Evolutionary conservation across 805 yeast species (phyloP), one percentile per base, ranked within the genome.

Genomic region (Maudiozyma bulderi): DNA sequence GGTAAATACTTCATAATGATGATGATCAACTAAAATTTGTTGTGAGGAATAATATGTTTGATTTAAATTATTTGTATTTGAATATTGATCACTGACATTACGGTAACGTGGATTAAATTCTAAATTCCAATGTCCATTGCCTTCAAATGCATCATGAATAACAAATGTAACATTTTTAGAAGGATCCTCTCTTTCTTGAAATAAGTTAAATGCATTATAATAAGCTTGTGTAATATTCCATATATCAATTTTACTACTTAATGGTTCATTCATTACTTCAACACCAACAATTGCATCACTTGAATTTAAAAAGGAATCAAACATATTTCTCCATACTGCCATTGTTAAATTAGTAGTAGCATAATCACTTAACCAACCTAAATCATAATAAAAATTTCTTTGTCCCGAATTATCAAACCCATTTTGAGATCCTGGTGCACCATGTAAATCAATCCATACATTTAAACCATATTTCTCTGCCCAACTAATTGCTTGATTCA

Each of bases 1-100:
- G 13, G 81, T 73, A 65, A 91, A 90, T 20, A 88, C 91, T 70
- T 89, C 95, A 68, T 90, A 90, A 64, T 84, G 87, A 68, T 90
- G 96, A 69, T 87, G 95, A 65, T 90, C 96, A 46, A 89, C 72
- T 32, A 86, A 75, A 44, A 86, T 82, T 57, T 81, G 77, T 15
- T 70, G 60, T 74, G 80, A 76, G 63, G 69, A 71, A 52, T 71
- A 72, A 26, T 67, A 57, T 53, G 54, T 43, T 52, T 61, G 31
- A 57, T 66, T 52, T 53, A 60, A 55, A n/a, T 35, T n/a, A n/a
- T 35, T 14, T 3, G 38, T 35, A 76, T 64, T 68, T 67, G 50
- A 69, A 54, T 68, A 72, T 48, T 62, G 53, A 6, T 55, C 41
- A 0, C 68, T 58, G 1, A 65, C 60, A 32, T 61, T 65, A 7